Percentiles rank a stretch among this genome's conserved stretches.
Conservation (phyloP, 495 filamentous ascomycete species). For the Monascus purpureus region DNA sequence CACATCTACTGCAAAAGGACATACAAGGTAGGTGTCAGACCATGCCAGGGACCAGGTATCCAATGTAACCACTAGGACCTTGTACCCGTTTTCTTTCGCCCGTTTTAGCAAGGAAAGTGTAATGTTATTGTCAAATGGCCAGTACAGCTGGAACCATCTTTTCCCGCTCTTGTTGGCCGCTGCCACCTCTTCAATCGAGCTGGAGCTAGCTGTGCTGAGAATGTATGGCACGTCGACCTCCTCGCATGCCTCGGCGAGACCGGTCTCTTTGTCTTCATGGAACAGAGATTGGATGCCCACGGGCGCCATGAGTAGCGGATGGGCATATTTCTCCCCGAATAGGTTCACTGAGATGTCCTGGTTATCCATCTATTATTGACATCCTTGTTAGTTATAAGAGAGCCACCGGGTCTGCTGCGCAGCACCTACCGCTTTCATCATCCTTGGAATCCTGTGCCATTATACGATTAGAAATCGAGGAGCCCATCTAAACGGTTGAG, state of each 20-base stretch:
- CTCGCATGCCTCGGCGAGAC: constrained; percentile 36
- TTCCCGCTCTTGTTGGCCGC: constrained; percentile 24
- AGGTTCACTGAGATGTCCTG: constrained; percentile 40
- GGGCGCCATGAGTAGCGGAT: constrained; percentile 43
- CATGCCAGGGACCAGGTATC: constrained; percentile 31
- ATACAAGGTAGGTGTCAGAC: constrained; percentile 1
- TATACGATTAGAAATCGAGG: neutral
- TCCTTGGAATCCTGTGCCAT: constrained; percentile 21
- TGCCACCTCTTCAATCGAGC: constrained; percentile 41
- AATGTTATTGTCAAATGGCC: constrained; percentile 44
- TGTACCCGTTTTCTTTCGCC: constrained; percentile 38
- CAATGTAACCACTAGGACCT: constrained; percentile 30
- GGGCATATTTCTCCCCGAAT: constrained; percentile 39
- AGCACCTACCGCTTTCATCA: constrained; percentile 16
- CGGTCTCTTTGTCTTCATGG: constrained; percentile 39
- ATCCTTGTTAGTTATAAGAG: neutral
- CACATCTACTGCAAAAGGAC: constrained; percentile 4
- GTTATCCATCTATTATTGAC: constrained; percentile 14
- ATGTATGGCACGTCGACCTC: constrained; percentile 41
- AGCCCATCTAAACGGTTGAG: neutral
- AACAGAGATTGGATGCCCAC: constrained; percentile 46
- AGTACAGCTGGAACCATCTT: constrained; percentile 58
- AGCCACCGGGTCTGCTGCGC: constrained; percentile 10
- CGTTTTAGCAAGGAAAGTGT: constrained; percentile 47
- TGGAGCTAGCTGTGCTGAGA: constrained; percentile 41